Evolutionary conservation across 108 stramenopile species (phyloP).

Genomic region (Asterionellopsis glacialis): DNA sequence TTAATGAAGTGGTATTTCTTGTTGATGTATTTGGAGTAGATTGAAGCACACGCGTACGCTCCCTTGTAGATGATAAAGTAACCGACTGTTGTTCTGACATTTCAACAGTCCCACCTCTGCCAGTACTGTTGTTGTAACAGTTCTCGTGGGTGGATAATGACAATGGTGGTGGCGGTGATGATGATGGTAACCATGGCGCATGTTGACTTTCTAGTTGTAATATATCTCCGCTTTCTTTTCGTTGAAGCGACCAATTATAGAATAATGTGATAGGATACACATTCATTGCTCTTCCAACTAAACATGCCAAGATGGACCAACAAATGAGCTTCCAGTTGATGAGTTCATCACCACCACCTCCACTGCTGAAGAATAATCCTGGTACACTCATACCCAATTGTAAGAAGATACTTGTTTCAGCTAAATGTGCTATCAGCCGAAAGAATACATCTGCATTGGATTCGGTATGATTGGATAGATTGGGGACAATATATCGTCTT

Average conservation of each 20-base stretch:
- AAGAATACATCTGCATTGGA: slow-evolving; percentile 50
- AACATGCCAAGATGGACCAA: slow-evolving; percentile 53
- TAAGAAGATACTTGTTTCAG: slow-evolving; percentile 78
- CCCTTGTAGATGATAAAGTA: too few relatives aligned
- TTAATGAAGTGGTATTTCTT: too few relatives aligned
- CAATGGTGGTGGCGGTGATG: not conserved
- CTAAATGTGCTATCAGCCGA: slow-evolving; percentile 53
- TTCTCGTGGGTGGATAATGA: too few relatives aligned
- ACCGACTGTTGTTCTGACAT: too few relatives aligned
- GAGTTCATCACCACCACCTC: not conserved
- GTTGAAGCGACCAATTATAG: slow-evolving; percentile 33
- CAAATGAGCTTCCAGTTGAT: slow-evolving; percentile 44
- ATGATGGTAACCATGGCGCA: not conserved
- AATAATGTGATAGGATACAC: slow-evolving; percentile 63
- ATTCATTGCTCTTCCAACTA: slow-evolving; percentile 62
- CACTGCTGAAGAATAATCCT: slow-evolving; percentile 11
- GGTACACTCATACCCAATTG: slow-evolving; percentile 76
- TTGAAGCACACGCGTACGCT: too few relatives aligned
- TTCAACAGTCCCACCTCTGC: not conserved
- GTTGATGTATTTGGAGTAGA: not conserved
- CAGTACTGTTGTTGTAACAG: too few relatives aligned
- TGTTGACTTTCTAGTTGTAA: not conserved
- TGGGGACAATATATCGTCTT: slow-evolving; percentile 56
- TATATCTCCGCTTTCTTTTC: too few relatives aligned
- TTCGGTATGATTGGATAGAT: slow-evolving; percentile 45